Evolutionary conservation across 176 grass and related monocot species (phyloP).

Genomic region (Pharus latifolius): DNA sequence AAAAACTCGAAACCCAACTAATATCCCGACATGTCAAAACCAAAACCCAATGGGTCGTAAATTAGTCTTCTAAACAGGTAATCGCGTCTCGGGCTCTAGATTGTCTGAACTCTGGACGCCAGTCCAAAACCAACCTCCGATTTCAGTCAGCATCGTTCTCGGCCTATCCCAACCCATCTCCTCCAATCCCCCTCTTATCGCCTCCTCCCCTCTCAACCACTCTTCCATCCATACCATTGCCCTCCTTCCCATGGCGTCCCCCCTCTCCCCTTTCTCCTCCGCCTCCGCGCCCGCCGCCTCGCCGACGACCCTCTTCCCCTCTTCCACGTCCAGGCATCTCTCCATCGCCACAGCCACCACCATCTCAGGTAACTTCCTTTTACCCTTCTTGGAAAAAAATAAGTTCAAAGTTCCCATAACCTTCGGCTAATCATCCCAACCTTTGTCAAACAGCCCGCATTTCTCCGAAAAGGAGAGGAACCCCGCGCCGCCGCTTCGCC

Average conservation of each 20-base stretch:
- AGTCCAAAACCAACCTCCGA: background rate
- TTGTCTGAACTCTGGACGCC: background rate
- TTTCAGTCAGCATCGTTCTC: background rate
- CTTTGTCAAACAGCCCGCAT: conserved; percentile 9
- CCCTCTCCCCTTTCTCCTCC: conserved; percentile 15
- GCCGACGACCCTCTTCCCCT: conserved; percentile 18
- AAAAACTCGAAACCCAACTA: too few relatives aligned
- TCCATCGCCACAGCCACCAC: background rate
- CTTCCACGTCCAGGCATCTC: conserved; percentile 16
- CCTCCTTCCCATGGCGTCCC: too few relatives aligned
- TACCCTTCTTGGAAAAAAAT: background rate
- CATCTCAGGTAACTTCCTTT: conserved; percentile 17
- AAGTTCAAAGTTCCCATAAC: background rate
- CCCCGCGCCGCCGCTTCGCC: conserved; percentile 30
- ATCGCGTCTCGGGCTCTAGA: background rate
- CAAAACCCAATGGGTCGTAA: too few relatives aligned
- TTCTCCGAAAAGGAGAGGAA: background rate
- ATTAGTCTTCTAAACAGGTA: too few relatives aligned
- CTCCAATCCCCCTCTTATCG: conserved; percentile 4
- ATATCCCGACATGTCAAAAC: too few relatives aligned
- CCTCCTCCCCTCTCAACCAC: background rate
- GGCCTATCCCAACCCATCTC: conserved; percentile 18
- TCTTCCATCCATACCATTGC: background rate
- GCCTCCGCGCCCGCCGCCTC: conserved; percentile 17
- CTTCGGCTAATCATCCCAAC: background rate